Conservation (phyloP, 2,329 filamentous ascomycete species). For the Stemphylium beticola region DNA sequence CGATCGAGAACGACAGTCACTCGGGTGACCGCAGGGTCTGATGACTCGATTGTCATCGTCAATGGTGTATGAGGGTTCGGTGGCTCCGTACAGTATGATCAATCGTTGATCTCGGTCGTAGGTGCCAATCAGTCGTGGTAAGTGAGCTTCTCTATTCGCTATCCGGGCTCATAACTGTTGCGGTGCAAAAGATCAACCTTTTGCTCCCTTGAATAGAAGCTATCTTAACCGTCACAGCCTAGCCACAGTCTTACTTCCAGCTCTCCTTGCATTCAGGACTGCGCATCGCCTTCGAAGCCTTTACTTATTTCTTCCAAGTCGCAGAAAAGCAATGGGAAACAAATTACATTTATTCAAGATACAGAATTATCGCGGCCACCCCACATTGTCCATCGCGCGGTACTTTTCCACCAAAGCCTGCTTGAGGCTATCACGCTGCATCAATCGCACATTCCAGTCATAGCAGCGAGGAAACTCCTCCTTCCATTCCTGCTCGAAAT, state of each 20-base stretch:
- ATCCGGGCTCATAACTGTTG: not conserved
- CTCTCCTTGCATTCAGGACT: not conserved
- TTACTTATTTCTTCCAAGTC: not conserved
- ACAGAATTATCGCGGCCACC: not conserved
- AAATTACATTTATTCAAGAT: not conserved
- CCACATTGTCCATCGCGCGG: not conserved
- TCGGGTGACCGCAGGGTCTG: not conserved
- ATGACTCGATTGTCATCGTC: not conserved
- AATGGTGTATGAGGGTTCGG: not conserved
- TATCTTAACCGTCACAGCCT: no score
- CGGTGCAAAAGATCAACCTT: no score
- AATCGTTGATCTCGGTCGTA: no score
- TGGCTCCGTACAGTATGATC: no score
- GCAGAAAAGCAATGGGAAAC: not conserved
- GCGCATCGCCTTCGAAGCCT: not conserved
- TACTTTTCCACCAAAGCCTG: not conserved
- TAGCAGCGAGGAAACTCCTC: slow-evolving; percentile 1
- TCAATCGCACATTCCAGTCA: not conserved
- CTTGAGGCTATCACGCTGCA: not conserved
- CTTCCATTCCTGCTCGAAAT: slow-evolving; percentile 1
- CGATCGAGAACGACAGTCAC: not conserved
- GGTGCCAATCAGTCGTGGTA: no score
- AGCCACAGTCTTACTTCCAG: not conserved
- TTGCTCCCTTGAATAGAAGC: no score
- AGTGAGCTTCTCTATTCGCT: not conserved